Evolutionary conservation across 495 filamentous ascomycete species (phyloP), one percentile per base, ranked within the genome.

Genomic region (Penicillium alfredii): DNA sequence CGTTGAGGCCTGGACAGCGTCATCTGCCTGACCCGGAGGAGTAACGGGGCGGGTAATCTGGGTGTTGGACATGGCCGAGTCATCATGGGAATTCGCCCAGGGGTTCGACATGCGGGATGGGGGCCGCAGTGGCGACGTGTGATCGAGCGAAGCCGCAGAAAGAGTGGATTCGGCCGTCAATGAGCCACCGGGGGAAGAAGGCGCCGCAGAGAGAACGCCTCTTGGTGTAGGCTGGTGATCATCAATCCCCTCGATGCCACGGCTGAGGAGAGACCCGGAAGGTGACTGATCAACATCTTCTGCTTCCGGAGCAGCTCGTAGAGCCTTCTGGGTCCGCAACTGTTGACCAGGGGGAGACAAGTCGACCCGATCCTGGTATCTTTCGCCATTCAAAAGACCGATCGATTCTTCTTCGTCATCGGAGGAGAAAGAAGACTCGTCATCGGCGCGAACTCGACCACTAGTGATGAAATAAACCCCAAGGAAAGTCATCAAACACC

Each of bases 391-490:
- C 6, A 67, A 38, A 29, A 75, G 49, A 1, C 64, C 68, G 34
- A 75, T 72, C 8, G 58, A 58, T 19, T 66, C 64, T 47, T 73
- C 70, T 36, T 73, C 67, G 22, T 73, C 67, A 12, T 61, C 62
- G 8, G 64, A 57, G 14, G 70, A 63, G 30, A 64, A 56, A 18
- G 71, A 53, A 30, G 71, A 68, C 50, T 71, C 56, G 40, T 64
- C 42, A 37, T 73, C 56, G 30, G 57, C 47, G 19, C 59, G 47
- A 32, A 73, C 53, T 50, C 76, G 51, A 18, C 73, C 58, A 46
- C 72, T 88, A 1, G 89, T 96, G 46, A 98, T 94, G 44, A 93
- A 77, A 58, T 88, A 97, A 8, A 97, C 92, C 4, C 92, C 92
- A 16, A 88, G 72, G 60, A 98, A 98, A 2, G 92, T 98, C 42